These are phyloP conservation scores for Monilinia aucupariae DNA, from an alignment of 2,329 filamentous ascomycete species.

Conservation along the genomic window DNA sequence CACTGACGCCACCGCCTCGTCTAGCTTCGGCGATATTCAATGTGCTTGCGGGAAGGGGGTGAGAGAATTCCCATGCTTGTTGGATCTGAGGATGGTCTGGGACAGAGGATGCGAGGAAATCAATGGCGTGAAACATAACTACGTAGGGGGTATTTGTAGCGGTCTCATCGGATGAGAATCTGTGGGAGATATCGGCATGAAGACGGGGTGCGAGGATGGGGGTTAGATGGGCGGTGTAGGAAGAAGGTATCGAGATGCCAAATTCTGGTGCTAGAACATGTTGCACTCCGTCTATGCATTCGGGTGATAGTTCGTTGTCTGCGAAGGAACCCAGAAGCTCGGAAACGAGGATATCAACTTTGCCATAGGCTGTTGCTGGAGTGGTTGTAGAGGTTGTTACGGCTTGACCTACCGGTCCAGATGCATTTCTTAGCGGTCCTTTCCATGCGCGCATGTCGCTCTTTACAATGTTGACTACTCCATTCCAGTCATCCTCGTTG, in stretches of 20 bases:
- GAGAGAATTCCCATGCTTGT: conserved; percentile 73
- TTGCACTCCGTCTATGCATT: conserved; percentile 94
- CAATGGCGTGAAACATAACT: conserved; percentile 82
- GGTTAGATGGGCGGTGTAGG: conserved; percentile 90
- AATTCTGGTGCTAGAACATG: conserved; percentile 71
- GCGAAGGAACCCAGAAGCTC: conserved; percentile 93
- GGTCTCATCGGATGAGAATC: conserved; percentile 55
- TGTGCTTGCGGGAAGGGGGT: conserved; percentile 60
- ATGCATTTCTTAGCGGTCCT: conserved; percentile 55
- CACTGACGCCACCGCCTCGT: conserved; percentile 57
- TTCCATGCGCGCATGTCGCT: conserved; percentile 98
- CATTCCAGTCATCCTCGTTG: conserved; percentile 75
- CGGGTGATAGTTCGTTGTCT: conserved; percentile 93
- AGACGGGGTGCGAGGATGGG: conserved; percentile 85
- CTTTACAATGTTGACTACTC: conserved; percentile 79
- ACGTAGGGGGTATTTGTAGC: conserved; percentile 93
- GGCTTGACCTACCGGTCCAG: conserved; percentile 35
- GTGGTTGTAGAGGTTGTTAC: conserved; percentile 35
- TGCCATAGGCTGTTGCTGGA: conserved; percentile 47
- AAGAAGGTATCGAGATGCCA: conserved; percentile 89
- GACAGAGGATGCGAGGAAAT: conserved; percentile 67
- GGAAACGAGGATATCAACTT: conserved; percentile 88
- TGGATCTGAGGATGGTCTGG: conserved; percentile 61
- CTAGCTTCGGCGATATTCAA: conserved; percentile 52
- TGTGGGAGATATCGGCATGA: conserved; percentile 69